phyloP scores from a whole-genome alignment of 2,329 filamentous ascomycete species.

The Phoma sp. region DNA sequence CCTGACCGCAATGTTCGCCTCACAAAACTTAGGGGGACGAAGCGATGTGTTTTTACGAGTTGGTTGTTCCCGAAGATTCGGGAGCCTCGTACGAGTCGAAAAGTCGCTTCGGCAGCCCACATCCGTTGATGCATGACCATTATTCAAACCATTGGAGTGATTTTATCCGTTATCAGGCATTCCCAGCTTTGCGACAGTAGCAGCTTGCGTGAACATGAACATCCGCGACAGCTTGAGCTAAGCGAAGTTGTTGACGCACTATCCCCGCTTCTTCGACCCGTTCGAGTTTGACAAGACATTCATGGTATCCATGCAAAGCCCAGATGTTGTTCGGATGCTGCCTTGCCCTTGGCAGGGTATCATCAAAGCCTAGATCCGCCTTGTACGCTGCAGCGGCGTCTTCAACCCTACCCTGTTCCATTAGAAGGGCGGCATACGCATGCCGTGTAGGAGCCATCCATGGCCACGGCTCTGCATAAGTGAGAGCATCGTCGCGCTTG shows the following conservation, averaged over 20 bases:
- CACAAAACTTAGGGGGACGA: background rate
- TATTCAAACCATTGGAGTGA: background rate
- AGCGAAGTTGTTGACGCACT: constrained; percentile 58
- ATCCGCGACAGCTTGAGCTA: constrained; percentile 64
- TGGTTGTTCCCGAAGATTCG: background rate
- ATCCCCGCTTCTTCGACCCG: constrained; percentile 55
- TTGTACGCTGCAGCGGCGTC: constrained; percentile 48
- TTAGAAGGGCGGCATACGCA: constrained; percentile 71
- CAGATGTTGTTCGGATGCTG: constrained; percentile 77
- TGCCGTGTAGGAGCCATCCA: constrained; percentile 80
- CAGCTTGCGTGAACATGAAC: constrained; percentile 65
- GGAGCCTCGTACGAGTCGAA: constrained; percentile 1
- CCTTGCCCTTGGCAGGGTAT: constrained; percentile 66
- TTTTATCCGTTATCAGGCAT: background rate
- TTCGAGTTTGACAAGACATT: constrained; percentile 67
- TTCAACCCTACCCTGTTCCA: constrained; percentile 65
- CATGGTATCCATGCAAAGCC: constrained; percentile 75
- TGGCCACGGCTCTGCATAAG: constrained; percentile 77
- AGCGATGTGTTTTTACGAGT: background rate
- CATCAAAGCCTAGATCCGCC: constrained; percentile 51
- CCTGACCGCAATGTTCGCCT: background rate
- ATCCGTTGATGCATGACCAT: background rate
- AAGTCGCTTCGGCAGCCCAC: background rate
- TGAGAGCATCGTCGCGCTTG: constrained; percentile 65
- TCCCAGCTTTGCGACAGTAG: constrained; percentile 53